Evolutionary conservation across 352 stramenopile genomes (phyloP), one percentile per base, ranked within the genome.

Genomic region (Ochromonadaceae sp.): DNA sequence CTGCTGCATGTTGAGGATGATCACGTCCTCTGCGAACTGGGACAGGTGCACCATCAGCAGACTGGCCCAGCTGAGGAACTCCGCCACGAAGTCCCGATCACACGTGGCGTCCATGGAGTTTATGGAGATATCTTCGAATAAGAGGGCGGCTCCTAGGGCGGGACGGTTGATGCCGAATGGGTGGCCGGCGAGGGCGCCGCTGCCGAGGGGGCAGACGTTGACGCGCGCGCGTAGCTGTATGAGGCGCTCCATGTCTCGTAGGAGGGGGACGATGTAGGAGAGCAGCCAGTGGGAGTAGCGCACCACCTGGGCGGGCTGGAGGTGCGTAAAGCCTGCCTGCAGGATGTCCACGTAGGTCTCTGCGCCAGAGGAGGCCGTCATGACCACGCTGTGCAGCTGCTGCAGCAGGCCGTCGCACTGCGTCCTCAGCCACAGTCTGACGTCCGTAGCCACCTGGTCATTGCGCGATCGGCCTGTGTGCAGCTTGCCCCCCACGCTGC

Each of bases 61-160:
- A 0, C 87, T 90, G 61, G 90, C 86, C 90, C 91, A 98, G 95
- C 56, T 72, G 26, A 98, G 73, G 72, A 97, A 97, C 77, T 99
- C 93, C 41, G 90, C 90, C 52, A 98, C 85, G 81, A 98, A 99
- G 77, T 99, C 93, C 57, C 93, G 86, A 79, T 99, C 93, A 68
- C 88, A 97, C 25, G 97, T 91, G 20, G 89, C 87, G 73, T 99
- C 93, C 36, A 99, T 77, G 46, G 85, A 96, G 79, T 99, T 99
- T 39, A 81, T 78, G 31, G 88, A 95, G 44, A 92, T 75, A 38
- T 91, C 81, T 20, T 74, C 76, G 38, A 99, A 98, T 57, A 87
- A 90, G 22, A 99, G 78, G 65, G 95, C 84, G 56, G 85, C 72
- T 4, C 85, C 85, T 31, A 99, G 79, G 46, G 87, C 84, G 50